Percentiles rank a stretch among this genome's conserved stretches.
phyloP scores from a whole-genome alignment of 1,139 yeast species.

The Lodderomyces jiufengensis region DNA sequence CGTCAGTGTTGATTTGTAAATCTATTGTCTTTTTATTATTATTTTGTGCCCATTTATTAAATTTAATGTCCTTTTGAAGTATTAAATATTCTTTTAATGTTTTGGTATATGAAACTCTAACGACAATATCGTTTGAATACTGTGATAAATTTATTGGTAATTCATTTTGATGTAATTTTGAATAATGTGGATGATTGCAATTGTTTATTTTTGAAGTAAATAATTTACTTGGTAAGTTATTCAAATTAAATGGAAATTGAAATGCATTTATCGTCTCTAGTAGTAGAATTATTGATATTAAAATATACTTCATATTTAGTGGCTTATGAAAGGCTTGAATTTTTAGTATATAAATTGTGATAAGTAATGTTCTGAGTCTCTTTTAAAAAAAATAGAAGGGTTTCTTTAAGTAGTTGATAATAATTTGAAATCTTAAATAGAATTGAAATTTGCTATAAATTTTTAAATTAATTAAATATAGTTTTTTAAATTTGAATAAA shows the following conservation, averaged over 20 bases:
- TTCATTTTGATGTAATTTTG: slow-evolving; percentile 16
- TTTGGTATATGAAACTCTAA: slow-evolving; percentile 35
- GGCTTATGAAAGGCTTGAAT: too few species aligned
- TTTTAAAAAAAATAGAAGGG: too few species aligned
- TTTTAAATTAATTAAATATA: too few species aligned
- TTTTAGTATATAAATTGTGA: too few species aligned
- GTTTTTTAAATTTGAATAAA: too few species aligned
- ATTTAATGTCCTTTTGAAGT: slow-evolving; percentile 5
- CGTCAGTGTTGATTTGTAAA: slow-evolving; percentile 26
- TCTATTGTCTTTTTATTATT: slow-evolving; percentile 26
- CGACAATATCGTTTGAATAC: slow-evolving; percentile 49
- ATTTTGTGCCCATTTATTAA: slow-evolving; percentile 33
- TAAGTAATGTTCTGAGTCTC: too few species aligned
- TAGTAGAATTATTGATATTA: slow-evolving; percentile 1
- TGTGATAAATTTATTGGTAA: slow-evolving; percentile 48
- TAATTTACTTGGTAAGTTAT: slow-evolving; percentile 1
- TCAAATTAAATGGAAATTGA: slow-evolving; percentile 13
- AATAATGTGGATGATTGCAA: slow-evolving; percentile 16
- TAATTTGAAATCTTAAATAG: too few species aligned
- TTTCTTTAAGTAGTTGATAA: too few species aligned
- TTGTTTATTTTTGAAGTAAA: too few species aligned
- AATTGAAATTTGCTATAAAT: too few species aligned
- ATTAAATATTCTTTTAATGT: slow-evolving; percentile 20
- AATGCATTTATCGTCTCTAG: slow-evolving; percentile 2
- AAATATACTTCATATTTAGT: too few species aligned